Evolutionary conservation across 2,329 filamentous ascomycete species (phyloP).

Genomic region (Aspergillus amoenus): DNA sequence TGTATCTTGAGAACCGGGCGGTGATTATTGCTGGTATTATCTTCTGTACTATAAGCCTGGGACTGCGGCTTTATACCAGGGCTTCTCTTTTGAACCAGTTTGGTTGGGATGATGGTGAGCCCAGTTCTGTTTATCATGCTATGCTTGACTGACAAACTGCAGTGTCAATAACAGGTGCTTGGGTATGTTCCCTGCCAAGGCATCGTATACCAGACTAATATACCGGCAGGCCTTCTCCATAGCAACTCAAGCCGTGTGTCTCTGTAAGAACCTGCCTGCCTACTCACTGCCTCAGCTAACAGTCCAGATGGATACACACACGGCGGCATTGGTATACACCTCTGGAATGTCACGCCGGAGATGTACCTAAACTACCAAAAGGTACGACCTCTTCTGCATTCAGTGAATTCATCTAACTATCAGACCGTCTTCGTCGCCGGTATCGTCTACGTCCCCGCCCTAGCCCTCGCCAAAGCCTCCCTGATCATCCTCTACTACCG

Average conservation of each 20-base stretch:
- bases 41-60: slow-evolving; percentile 3
- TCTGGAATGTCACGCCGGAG: slow-evolving; percentile 21
- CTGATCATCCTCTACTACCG: slow-evolving; percentile 27
- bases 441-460: slow-evolving; percentile 23
- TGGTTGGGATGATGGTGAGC: slow-evolving; percentile 23
- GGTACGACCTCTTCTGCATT: slow-evolving; percentile 4
- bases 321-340: slow-evolving; percentile 21
- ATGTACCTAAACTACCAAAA: slow-evolving; percentile 19
- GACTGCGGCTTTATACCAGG: slow-evolving; percentile 12
- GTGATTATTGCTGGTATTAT: slow-evolving; percentile 7
- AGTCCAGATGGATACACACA: slow-evolving; percentile 17
- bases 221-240: slow-evolving; percentile 17
- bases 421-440: slow-evolving; percentile 20
- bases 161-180: slow-evolving; percentile 24
- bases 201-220: neutral
- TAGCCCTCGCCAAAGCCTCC: slow-evolving; percentile 23
- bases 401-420: neutral
- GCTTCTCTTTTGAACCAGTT: slow-evolving; percentile 8
- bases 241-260: slow-evolving; percentile 14
- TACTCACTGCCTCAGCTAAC: neutral
- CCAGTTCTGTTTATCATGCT: neutral
- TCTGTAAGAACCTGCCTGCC: slow-evolving; percentile 9
- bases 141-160: neutral
- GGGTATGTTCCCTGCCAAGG: slow-evolving; percentile 13
- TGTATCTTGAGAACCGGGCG: slow-evolving; percentile 6